A percentile compares a stretch with the other conserved stretches of the same genome.
These are phyloP conservation scores for Ottelia alismoides DNA, from an alignment of 106 monocot genomes.

Conservation along the genomic window DNA sequence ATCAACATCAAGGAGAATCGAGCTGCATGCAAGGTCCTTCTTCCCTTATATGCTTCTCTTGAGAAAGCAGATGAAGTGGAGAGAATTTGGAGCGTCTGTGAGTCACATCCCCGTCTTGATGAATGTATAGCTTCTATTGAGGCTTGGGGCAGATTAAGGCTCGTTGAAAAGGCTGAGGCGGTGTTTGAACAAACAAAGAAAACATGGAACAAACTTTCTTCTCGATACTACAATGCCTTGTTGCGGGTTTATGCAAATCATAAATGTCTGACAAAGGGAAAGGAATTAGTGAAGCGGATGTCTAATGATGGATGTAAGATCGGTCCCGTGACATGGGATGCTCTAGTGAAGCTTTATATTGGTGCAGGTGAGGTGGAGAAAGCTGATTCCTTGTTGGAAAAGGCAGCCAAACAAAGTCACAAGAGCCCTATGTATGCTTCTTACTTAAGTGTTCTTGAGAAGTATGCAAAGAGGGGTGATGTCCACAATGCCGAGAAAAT, in stretches of 20 bases:
- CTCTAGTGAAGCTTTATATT: conserved; percentile 6
- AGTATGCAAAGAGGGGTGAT: conserved; percentile 10
- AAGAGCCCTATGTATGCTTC: conserved; percentile 2
- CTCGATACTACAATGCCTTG: conserved; percentile 36
- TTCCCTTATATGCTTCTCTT: conserved; percentile 55
- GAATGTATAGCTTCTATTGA: conserved; percentile 49
- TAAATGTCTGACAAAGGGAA: conserved; percentile 9
- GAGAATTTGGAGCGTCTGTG: conserved; percentile 57
- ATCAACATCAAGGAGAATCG: conserved; percentile 31
- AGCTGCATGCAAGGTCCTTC: conserved; percentile 28
- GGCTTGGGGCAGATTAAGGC: conserved; percentile 56
- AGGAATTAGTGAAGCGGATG: conserved; percentile 14
- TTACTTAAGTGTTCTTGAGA: conserved; percentile 3
- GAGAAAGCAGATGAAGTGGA: conserved; percentile 39
- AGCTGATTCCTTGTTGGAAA: conserved; percentile 9
- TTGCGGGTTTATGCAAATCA: conserved; percentile 9
- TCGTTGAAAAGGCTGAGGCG: conserved; percentile 39
- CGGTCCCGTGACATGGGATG: conserved; percentile 11
- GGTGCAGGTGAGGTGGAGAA: conserved; percentile 15
- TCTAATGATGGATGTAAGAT: not conserved
- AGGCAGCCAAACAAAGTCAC: conserved; percentile 4
- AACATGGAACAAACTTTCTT: conserved; percentile 24
- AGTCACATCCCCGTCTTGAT: conserved; percentile 21
- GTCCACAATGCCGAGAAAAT: conserved; percentile 17
- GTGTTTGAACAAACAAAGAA: conserved; percentile 39